Base-by-base conservation (phyloP, 305 asterid genomes). In the Euphrasia arctica region DNA sequence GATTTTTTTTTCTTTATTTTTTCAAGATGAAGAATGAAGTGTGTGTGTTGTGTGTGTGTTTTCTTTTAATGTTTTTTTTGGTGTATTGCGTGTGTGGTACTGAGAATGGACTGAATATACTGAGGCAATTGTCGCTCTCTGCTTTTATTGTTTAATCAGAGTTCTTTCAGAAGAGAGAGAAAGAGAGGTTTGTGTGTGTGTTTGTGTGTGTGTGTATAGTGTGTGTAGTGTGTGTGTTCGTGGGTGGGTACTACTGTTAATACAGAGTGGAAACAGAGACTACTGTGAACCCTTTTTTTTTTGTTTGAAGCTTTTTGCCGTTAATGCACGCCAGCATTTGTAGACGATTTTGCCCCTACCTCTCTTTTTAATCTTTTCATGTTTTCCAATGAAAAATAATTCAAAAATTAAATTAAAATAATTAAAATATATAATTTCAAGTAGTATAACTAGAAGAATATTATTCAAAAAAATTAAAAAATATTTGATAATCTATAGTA, bases 41-140 rank as follows among this genome's bases (percentile, higher is more conserved):
- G 41, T 18, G 22, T 18, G 22, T 18, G 22, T 18, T 63, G 27
- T 71, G 72, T 68, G 7, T 65, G 36, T 63, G 63, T 69, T 55
- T 36, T 54, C 9, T 18, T 18, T 32, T 8, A 47, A 25, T 41
- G 36, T 60, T 63, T 68, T 5, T 62, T 47, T 51, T 18, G 22
- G 65, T 66, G 62, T 57, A 14, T 42, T 71, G 62, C 52, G 65
- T 61, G 61, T 27, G 54, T 31, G 69, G 64, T 18, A 18, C 75
- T 11, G 65, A 58, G 55, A 36, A 58, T 59, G 67, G 71, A 60
- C 81, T 78, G 85, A 55, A 25, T 42, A 70, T 32, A 70, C 89
- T 83, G 91, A 74, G 62, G 76, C 55, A 72, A 62, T 80, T 78
- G 89, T 82, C 89, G 75, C 73, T 68, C 73, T 70, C 66, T 67